Evolutionary conservation across 192 early-diverging fungal genomes (phyloP).

Genomic region (Podila horticola): DNA sequence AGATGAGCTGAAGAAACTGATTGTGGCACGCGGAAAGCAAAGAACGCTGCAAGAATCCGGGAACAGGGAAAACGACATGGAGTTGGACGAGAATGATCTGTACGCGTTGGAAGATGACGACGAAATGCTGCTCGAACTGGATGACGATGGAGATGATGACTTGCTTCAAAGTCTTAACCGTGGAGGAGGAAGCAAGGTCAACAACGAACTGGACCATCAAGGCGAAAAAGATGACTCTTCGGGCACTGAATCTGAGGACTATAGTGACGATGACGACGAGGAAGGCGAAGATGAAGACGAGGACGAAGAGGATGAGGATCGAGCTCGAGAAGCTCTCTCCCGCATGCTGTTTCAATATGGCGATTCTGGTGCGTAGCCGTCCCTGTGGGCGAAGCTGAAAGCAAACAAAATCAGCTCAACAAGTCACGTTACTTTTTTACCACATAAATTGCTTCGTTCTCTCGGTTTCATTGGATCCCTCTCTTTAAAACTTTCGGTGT

Average conservation of each 20-base stretch:
- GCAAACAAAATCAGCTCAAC: too few species aligned
- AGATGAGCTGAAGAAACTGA: slow-evolving; percentile 21
- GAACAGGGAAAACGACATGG: background rate
- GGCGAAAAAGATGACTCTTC: background rate
- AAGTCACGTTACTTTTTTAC: background rate
- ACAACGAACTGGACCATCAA: background rate
- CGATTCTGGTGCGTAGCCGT: background rate
- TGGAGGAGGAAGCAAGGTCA: background rate
- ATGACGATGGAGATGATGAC: background rate
- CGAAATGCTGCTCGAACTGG: background rate
- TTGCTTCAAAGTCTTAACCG: background rate
- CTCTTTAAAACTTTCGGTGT: slow-evolving; percentile 7
- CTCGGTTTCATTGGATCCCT: background rate
- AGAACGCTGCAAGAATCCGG: background rate
- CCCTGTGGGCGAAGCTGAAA: too few species aligned
- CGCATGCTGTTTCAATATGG: slow-evolving; percentile 14
- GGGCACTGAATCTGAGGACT: background rate
- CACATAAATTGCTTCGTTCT: background rate
- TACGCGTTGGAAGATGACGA: background rate
- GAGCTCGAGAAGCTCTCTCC: slow-evolving; percentile 11
- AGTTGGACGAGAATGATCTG: background rate
- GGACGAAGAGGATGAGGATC: slow-evolving; percentile 16
- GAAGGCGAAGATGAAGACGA: slow-evolving; percentile 3
- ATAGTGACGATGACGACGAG: slow-evolving; percentile 7
- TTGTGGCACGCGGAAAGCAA: slow-evolving; percentile 11